Base-by-base conservation (phyloP, 208 protist genomes). In the Strigomonas oncopelti region DNA sequence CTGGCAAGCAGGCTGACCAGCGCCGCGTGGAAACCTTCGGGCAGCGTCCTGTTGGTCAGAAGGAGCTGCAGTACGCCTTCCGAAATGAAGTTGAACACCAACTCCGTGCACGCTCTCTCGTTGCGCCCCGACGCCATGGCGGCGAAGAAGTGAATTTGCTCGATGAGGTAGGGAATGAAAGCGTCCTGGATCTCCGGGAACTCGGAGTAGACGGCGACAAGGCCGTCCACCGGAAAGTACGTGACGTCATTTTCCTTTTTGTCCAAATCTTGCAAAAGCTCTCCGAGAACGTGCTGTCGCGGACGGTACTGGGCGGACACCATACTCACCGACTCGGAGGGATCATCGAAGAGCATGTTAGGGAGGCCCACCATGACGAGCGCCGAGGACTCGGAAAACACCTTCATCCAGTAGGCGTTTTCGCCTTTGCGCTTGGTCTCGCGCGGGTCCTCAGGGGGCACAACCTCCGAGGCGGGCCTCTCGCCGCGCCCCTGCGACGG, bases 1-100 rank as follows among this genome's bases (percentile, higher is more conserved):
- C 74, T 63, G 13, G 80, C 56, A 38, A 82, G 81, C 1, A 85
- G 68, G 38, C 73, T 61, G 5, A 81, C 51, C 24, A 85, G 57
- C 14, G 80, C 76, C 31, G 69, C 76, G 57, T 75, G 76, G 38
- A 85, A 60, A 20, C 29, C 54, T 0, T 70, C 42, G 11, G 80
- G 73, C 51, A 85, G 65, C 22, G 53, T 56, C 53, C 58, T 53
- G 38, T 70, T 78, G 34, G 31, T 25, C 65, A 80, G 24, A 28
- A 57, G 32, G 54, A 69, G 54, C 18, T 71, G 61, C 11, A 83
- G 63, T 52, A 74, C 78, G 28, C 73, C 71, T 8, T 45, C 38
- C 31, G 80, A 68, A 24, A 82, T 63, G 65, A 67, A 81, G 48
- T 66, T 53, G 18, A 72, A 60, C 54, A 84, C 65, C 29, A 85